Percentiles rank a stretch among this genome's conserved stretches.
Conservation (phyloP, 2,329 filamentous ascomycete species). For the Colletotrichum higginsianum region DNA sequence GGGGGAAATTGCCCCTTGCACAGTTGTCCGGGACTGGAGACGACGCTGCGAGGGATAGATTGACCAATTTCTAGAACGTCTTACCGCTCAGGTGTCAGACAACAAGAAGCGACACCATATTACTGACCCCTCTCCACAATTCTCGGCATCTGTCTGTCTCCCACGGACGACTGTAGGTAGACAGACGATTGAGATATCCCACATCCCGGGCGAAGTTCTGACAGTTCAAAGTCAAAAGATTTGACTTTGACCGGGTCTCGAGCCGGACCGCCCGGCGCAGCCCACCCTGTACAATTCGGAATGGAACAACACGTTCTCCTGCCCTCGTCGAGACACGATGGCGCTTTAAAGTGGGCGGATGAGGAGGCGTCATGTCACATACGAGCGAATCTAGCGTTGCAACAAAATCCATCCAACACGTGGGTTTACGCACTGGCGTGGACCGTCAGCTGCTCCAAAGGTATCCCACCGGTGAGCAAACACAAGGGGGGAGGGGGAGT, state of each 20-base stretch:
- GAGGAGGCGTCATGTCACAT: not conserved
- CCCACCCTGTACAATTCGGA: not conserved
- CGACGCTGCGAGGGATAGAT: not conserved
- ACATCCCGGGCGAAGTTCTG: not conserved
- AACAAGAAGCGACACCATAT: not conserved
- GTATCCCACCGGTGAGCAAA: constrained; percentile 5
- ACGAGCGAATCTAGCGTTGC: not conserved
- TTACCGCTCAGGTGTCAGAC: not conserved
- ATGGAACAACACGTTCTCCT: not conserved
- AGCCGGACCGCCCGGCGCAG: constrained; percentile 8
- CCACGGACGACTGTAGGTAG: not conserved
- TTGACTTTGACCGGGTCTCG: constrained; percentile 5
- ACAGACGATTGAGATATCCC: not conserved
- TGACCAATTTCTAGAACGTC: not conserved
- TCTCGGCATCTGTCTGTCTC: not conserved
- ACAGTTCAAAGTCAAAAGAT: not conserved
- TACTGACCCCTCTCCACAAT: not conserved
- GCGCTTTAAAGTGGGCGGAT: not conserved
- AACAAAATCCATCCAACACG: not conserved
- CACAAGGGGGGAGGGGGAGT: not conserved
- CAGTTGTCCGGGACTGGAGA: not conserved
- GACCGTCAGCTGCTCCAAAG: not conserved
- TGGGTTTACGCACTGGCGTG: not conserved
- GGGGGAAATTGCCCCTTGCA: not conserved
- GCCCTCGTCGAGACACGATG: not conserved